A percentile compares a stretch with the other conserved stretches of the same genome.
Conservation (phyloP, 2,329 filamentous ascomycete species). For the Myriosclerotinia curreyana region DNA sequence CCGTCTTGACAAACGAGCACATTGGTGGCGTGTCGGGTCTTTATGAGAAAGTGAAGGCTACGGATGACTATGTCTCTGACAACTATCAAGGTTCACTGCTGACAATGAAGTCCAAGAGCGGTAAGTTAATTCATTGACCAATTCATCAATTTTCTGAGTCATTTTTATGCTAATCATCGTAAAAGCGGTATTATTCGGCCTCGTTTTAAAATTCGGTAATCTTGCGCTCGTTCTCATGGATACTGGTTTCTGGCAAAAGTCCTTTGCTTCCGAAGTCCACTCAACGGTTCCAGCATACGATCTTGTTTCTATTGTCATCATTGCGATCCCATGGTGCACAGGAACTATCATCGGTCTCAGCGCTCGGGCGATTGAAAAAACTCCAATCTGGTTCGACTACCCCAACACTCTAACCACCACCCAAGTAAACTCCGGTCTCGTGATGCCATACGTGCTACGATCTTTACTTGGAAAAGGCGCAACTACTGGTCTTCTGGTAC, state of each 20-base stretch:
- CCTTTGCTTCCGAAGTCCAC: slow-evolving; percentile 48
- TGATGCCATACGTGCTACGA: slow-evolving; percentile 37
- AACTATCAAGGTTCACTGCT: slow-evolving; percentile 49
- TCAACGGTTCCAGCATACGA: slow-evolving; percentile 45
- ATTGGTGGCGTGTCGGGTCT: slow-evolving; percentile 45
- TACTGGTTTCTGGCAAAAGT: slow-evolving; percentile 53
- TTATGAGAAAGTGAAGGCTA: slow-evolving; percentile 47
- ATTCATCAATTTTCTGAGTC: neutral
- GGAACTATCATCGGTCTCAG: slow-evolving; percentile 48
- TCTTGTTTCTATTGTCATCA: slow-evolving; percentile 48
- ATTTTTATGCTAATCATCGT: neutral
- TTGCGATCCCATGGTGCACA: slow-evolving; percentile 48
- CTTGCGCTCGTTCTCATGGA: slow-evolving; percentile 44
- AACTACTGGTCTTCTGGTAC: slow-evolving; percentile 43
- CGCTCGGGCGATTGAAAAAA: slow-evolving; percentile 45
- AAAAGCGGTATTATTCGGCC: slow-evolving; percentile 43
- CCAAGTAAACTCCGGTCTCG: slow-evolving; percentile 33
- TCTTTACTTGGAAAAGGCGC: slow-evolving; percentile 37
- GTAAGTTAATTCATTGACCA: neutral
- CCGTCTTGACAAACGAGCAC: slow-evolving; percentile 44
- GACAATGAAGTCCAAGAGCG: slow-evolving; percentile 47
- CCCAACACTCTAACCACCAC: slow-evolving; percentile 30
- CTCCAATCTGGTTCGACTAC: slow-evolving; percentile 44
- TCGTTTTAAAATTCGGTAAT: slow-evolving; percentile 49
- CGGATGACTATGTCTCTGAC: slow-evolving; percentile 43